phyloP scores from a whole-genome alignment of 2,329 filamentous ascomycete genomes.

The Ophiostoma novo-ulmi region DNA sequence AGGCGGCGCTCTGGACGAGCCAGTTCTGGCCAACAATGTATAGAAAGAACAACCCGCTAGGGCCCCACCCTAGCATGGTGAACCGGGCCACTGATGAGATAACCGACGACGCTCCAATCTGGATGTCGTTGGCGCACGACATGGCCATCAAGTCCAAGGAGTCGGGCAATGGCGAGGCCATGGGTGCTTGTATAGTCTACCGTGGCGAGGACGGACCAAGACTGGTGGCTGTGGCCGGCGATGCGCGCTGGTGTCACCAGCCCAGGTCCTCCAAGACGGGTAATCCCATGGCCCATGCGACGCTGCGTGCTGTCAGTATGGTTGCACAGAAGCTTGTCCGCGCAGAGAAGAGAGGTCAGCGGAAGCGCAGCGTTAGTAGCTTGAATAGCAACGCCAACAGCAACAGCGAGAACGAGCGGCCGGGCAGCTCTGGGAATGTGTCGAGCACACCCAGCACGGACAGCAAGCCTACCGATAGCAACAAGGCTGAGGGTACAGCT shows the following conservation, averaged over 20 bases:
- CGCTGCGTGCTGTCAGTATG: conserved; percentile 76
- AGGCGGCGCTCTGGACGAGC: conserved; percentile 68
- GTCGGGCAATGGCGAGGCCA: conserved; percentile 58
- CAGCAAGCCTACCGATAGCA: neutral
- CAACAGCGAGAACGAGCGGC: conserved; percentile 25
- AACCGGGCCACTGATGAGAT: conserved; percentile 65
- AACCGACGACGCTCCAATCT: conserved; percentile 56
- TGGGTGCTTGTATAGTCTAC: conserved; percentile 73
- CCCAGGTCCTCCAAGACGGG: conserved; percentile 46
- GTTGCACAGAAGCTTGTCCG: conserved; percentile 64
- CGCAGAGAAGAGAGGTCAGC: conserved; percentile 43
- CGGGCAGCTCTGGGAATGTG: neutral
- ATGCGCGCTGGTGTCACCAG: conserved; percentile 64
- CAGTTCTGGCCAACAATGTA: conserved; percentile 83
- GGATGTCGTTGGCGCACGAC: conserved; percentile 62
- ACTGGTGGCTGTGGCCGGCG: conserved; percentile 68
- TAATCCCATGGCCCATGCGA: conserved; percentile 74
- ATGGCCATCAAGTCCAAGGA: conserved; percentile 56
- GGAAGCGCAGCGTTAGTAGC: conserved; percentile 16
- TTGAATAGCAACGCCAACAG: neutral
- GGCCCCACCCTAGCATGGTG: conserved; percentile 73
- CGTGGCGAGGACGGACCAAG: conserved; percentile 46
- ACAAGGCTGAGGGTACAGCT: neutral
- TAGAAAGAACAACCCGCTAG: conserved; percentile 80
- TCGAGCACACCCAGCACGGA: neutral